Evolutionary conservation across 2,329 filamentous ascomycete species (phyloP).

Genomic region (Fusarium sp.): DNA sequence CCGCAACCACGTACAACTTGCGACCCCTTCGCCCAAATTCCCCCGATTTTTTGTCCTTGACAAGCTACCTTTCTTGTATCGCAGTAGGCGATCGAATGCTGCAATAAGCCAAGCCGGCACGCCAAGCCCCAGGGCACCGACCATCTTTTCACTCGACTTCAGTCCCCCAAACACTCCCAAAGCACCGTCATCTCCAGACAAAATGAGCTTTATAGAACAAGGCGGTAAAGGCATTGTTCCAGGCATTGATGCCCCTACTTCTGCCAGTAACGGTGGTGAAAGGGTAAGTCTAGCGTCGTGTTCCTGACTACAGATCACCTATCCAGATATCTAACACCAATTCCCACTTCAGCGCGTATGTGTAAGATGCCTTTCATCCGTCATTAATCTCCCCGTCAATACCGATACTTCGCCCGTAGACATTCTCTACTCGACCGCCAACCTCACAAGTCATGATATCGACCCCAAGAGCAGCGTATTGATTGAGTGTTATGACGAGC

Average conservation of each 20-base stretch:
- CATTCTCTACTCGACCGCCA: constrained; percentile 73
- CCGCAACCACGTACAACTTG: constrained; percentile 56
- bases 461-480: constrained; percentile 73
- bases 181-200: constrained; percentile 39
- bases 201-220: constrained; percentile 54
- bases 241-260: constrained; percentile 77
- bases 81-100: constrained; percentile 52
- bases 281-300: constrained; percentile 61
- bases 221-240: constrained; percentile 58
- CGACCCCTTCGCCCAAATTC: constrained; percentile 45
- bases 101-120: constrained; percentile 45
- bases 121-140: constrained; percentile 48
- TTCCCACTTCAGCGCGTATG: constrained; percentile 67
- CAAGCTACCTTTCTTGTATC: constrained; percentile 58
- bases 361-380: constrained; percentile 75
- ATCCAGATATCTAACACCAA: constrained; percentile 13
- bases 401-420: constrained; percentile 79
- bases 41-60: constrained; percentile 55
- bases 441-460: constrained; percentile 70
- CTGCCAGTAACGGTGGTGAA: constrained; percentile 82
- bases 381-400: constrained; percentile 75
- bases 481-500: constrained; percentile 76
- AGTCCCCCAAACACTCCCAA: constrained; percentile 49
- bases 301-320: not conserved
- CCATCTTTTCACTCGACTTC: constrained; percentile 50